A percentile compares a stretch with the other conserved stretches of the same genome.
phyloP scores from a whole-genome alignment of 352 stramenopile genomes.

The Thraustochytrium striatum region DNA sequence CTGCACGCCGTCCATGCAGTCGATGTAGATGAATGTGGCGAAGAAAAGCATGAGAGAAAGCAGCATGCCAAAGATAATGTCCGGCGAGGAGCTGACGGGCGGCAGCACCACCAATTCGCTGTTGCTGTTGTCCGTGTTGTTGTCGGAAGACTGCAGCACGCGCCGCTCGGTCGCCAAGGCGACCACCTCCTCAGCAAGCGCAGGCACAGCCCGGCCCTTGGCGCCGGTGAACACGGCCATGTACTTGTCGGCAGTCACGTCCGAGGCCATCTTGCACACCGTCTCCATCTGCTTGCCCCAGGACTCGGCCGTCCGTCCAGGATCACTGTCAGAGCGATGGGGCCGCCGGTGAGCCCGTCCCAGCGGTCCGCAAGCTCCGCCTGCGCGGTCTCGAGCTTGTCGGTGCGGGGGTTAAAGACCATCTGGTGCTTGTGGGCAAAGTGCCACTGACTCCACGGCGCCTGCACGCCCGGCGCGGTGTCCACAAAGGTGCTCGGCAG shows the following conservation, averaged over 20 bases:
- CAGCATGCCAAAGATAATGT: conserved; percentile 27
- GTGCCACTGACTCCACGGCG: conserved; percentile 25
- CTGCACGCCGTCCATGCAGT: conserved; percentile 33
- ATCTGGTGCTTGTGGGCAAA: background rate
- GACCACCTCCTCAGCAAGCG: background rate
- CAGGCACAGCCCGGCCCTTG: background rate
- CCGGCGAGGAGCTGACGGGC: background rate
- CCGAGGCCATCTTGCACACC: background rate
- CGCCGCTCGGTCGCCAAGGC: background rate
- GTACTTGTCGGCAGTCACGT: background rate
- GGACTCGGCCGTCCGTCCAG: background rate
- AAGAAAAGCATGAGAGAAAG: conserved; percentile 9
- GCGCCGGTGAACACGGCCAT: conserved; percentile 15
- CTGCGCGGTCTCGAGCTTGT: background rate
- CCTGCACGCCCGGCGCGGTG: conserved; percentile 1
- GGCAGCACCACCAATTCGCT: background rate
- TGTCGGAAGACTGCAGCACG: background rate
- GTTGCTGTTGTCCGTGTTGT: background rate
- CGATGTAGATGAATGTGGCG: conserved; percentile 24
- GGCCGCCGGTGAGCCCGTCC: too few relatives aligned
- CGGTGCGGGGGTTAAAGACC: background rate
- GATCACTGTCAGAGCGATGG: background rate
- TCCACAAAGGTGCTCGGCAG: background rate
- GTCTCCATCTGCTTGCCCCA: background rate
- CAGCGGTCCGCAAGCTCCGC: background rate